Base-by-base conservation (phyloP, 306 rosid genomes). In the Trifolium subterraneum region DNA sequence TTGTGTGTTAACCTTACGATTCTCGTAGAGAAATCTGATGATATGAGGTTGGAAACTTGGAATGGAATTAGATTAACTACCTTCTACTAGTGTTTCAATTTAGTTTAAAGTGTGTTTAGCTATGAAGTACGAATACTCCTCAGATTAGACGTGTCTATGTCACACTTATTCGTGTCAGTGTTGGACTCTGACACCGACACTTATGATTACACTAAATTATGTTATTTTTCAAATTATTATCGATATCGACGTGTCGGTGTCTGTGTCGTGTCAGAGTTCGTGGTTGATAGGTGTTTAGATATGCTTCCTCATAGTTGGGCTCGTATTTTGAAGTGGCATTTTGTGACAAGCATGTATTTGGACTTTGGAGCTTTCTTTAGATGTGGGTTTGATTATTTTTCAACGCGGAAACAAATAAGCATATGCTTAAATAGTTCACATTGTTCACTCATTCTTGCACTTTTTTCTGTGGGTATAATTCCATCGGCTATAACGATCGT, bases 331-430 rank as follows among this genome's bases (percentile, higher is more conserved):
- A 52, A 3, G 29, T 54, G 2, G 44, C 11, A 39, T 39, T 39
- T 10, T 39, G 60, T 54, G 60, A 54, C 23, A 20, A 19, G 15
- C 29, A 23, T 10, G 7, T 54, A 54, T 9, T 50, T 19, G 6
- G 29, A 54, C 29, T 54, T 54, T 54, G 7, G 60, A 54, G 60
- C 60, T 54, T 54, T 54, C 29, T 54, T 51, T 8, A 51, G 25
- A 51, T 1, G 11, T 51, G 10, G 58, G 58, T 54, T 54, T 54
- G 2, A 54, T 10, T 20, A 54, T 20, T 20, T 54, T 54, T 56
- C 35, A 10, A 52, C 14, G 60, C 4, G 31, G n/a, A 56, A 56
- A 56, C 29, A 52, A 52, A 19, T 52, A 20, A 10, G 12, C 13
- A 52, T 52, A 52, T 52, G 59, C 62, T 56, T 23, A 23, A 23